phyloP scores from a whole-genome alignment of 345 rosid genomes.

The Lepidium didymum region DNA sequence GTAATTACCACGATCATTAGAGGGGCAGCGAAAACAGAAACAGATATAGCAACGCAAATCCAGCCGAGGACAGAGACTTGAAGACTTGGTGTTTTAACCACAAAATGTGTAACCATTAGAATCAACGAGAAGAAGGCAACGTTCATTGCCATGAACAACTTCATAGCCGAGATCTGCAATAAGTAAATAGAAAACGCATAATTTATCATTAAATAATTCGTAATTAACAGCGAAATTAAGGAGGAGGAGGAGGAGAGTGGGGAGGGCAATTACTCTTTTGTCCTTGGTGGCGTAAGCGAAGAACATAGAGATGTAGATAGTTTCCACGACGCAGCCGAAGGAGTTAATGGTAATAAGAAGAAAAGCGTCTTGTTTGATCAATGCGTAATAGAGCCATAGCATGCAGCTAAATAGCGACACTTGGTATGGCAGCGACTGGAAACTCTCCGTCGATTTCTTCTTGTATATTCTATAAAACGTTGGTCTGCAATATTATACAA shows the following conservation, averaged over 20 bases:
- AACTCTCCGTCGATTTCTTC: conserved; percentile 70
- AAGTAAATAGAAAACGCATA: not conserved
- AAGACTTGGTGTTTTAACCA: not conserved
- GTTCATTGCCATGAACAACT: conserved; percentile 43
- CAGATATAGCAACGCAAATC: conserved; percentile 65
- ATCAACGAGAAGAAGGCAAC: conserved; percentile 46
- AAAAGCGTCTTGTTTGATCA: conserved; percentile 44
- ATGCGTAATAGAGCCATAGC: conserved; percentile 91
- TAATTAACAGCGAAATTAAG: not conserved
- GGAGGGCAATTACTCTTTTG: conserved; percentile 33
- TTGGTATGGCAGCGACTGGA: conserved; percentile 74
- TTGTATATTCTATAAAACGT: conserved; percentile 67
- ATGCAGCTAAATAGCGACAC: conserved; percentile 83
- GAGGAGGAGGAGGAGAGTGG: not conserved
- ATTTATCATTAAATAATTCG: not conserved
- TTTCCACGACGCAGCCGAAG: conserved; percentile 69
- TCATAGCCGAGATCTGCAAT: conserved; percentile 52
- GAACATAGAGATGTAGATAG: conserved; percentile 53
- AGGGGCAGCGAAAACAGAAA: conserved; percentile 78
- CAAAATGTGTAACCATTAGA: conserved; percentile 37
- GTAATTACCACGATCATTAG: conserved; percentile 51
- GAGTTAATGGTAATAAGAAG: conserved; percentile 83
- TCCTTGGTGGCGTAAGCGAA: conserved; percentile 49
- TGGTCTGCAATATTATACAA: conserved; percentile 38
- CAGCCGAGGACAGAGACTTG: conserved; percentile 64